Evolutionary conservation across 306 rosid genomes (phyloP).

Genomic region (Prinsepia uniflora): DNA sequence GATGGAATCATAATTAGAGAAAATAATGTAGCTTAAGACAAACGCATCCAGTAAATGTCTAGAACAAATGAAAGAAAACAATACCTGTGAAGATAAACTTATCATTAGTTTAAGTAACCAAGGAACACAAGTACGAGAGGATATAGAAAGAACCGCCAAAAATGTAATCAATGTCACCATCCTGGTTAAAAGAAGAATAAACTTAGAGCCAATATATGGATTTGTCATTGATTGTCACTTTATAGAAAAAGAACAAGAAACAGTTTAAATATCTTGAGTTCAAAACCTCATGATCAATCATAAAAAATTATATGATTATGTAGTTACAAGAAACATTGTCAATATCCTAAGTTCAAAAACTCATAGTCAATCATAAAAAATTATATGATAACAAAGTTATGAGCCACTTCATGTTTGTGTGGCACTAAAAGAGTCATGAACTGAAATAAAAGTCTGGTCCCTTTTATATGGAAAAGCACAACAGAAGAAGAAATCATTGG

Average conservation of each 20-base stretch:
- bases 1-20: neutral
- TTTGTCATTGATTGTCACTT: neutral
- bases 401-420: neutral
- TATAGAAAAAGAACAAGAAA: neutral
- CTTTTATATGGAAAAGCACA: neutral
- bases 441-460: neutral
- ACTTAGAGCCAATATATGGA: neutral
- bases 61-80: conserved; percentile 24
- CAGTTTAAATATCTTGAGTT: neutral
- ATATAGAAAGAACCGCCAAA: conserved; percentile 67
- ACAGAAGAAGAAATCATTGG: neutral
- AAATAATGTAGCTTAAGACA: neutral
- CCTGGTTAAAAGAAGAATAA: conserved; percentile 46
- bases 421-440: neutral
- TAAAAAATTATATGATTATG: neutral
- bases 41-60: conserved; percentile 12
- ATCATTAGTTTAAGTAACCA: conserved; percentile 95
- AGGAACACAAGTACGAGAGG: conserved; percentile 81
- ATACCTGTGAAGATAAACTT: conserved; percentile 94
- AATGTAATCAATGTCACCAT: conserved; percentile 62
- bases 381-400: neutral
- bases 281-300: neutral
- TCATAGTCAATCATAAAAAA: neutral
- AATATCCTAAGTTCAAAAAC: neutral
- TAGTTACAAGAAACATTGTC: neutral